These are phyloP conservation scores for Starmerella sirachaensis DNA, from an alignment of 805 yeast species.

Conservation along the genomic window DNA sequence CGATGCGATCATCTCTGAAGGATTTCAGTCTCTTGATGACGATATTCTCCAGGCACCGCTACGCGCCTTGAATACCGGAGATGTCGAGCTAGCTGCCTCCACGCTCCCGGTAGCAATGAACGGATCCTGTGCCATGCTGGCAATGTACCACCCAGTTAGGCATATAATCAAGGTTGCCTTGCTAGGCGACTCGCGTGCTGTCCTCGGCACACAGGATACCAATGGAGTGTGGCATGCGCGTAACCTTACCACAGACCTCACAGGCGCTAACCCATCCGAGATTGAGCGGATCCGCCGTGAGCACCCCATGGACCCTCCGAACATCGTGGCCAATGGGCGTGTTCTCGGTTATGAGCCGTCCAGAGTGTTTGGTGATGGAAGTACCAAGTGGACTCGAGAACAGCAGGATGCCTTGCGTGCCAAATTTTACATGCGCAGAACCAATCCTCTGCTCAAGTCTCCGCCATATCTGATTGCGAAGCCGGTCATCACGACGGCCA, in stretches of 20 bases:
- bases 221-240: conserved; percentile 74
- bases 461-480: conserved; percentile 97
- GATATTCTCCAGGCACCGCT: conserved; percentile 70
- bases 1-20: conserved; percentile 67
- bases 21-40: conserved; percentile 69
- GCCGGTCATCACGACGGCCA: conserved; percentile 77
- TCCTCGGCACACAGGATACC: conserved; percentile 51
- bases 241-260: conserved; percentile 79
- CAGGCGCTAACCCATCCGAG: conserved; percentile 80
- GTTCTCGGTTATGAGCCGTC: conserved; percentile 91
- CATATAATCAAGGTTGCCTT: conserved; percentile 74
- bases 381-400: conserved; percentile 66
- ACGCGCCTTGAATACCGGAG: conserved; percentile 45
- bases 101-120: conserved; percentile 46
- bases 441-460: conserved; percentile 54
- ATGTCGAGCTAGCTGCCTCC: conserved; percentile 67
- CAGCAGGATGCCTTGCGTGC: conserved; percentile 60
- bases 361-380: conserved; percentile 92
- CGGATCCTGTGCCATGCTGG: conserved; percentile 83
- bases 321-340: conserved; percentile 49
- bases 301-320: conserved; percentile 73
- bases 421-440: conserved; percentile 62
- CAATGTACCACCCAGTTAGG: conserved; percentile 68
- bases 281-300: conserved; percentile 67
- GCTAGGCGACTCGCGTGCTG: conserved; percentile 89